Percentiles rank a stretch among this genome's conserved stretches.
These are phyloP conservation scores for Baudoinia panamericana DNA, from an alignment of 495 filamentous ascomycete species.

Conservation along the genomic window DNA sequence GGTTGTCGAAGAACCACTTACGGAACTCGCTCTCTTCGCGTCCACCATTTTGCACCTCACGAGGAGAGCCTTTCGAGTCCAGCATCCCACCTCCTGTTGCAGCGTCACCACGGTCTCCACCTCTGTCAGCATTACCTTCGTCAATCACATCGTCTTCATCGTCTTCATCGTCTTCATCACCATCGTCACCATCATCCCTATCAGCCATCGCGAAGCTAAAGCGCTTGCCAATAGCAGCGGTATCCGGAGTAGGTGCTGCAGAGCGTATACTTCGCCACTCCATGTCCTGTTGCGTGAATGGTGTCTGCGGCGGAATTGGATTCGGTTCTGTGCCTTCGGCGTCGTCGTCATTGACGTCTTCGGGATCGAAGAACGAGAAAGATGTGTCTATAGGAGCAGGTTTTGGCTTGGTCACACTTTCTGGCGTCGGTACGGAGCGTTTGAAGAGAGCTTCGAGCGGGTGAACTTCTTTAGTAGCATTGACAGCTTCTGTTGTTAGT, in stretches of 20 bases:
- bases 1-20: constrained; percentile 84
- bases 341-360: constrained; percentile 41
- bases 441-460: constrained; percentile 88
- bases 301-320: constrained; percentile 63
- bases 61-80: constrained; percentile 7
- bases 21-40: constrained; percentile 54
- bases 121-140: constrained; percentile 28
- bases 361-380: constrained; percentile 47
- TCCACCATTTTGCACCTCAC: constrained; percentile 13
- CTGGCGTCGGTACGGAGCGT: constrained; percentile 36
- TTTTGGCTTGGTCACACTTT: constrained; percentile 28
- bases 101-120: constrained; percentile 19
- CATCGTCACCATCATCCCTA: constrained; percentile 21
- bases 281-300: constrained; percentile 65
- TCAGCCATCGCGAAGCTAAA: constrained; percentile 32
- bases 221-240: constrained; percentile 52
- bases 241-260: constrained; percentile 90
- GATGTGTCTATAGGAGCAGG: constrained; percentile 37
- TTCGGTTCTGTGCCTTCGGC: constrained; percentile 29
- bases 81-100: constrained; percentile 8
- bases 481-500: not conserved
- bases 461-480: constrained; percentile 45
- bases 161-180: constrained; percentile 29
- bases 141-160: constrained; percentile 26
- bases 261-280: constrained; percentile 60